Base-by-base conservation (phyloP, 306 rosid species). In the Prunus salicina region DNA sequence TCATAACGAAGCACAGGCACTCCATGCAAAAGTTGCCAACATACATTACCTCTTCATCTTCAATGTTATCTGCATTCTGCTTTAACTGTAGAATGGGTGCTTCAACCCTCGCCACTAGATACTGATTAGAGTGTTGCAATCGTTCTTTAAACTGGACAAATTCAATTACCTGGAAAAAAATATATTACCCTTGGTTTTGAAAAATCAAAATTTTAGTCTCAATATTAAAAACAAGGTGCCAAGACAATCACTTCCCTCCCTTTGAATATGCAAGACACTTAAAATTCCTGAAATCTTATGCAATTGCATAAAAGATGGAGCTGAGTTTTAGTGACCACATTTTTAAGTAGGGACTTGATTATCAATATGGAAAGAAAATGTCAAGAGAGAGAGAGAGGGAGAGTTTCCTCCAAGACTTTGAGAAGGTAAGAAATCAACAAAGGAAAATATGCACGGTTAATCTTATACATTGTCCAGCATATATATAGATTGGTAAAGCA, bases 81-180 rank as follows among this genome's bases (percentile, higher is more conserved):
- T 96, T 96, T 63, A 96, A 84, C 86, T 81, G 90, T 61, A 96
- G 86, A 84, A 96, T 85, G 57, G 98, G 82, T 10, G 82, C 79
- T 84, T 96, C 99, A 78, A 96, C 90, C 82, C 85, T 88, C 12
- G 97, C 93, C 81, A 83, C 77, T 67, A 93, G 71, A 85, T 93
- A 89, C 75, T 93, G 99, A 84, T 87, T 83, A 53, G 99, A 96
- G 69, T 64, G 93, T 79, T 91, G 98, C 82, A 96, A 74, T 65
- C 86, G 82, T 80, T 93, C 97, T 84, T 93, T 93, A 68, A 96
- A 96, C 89, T 91, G 98, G 79, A 96, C 97, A 82, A 96, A 96
- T 78, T 96, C 99, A 77, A 96, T 88, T 65, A 93, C 97, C 99
- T 96, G 97, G 53, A 83, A 82, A 16, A 52, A 53, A 47, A 53